A percentile compares a stretch with the other conserved stretches of the same genome.
Evolutionary conservation across 2,329 filamentous ascomycete genomes (phyloP).

Genomic region (Plectosphaerella plurivora): DNA sequence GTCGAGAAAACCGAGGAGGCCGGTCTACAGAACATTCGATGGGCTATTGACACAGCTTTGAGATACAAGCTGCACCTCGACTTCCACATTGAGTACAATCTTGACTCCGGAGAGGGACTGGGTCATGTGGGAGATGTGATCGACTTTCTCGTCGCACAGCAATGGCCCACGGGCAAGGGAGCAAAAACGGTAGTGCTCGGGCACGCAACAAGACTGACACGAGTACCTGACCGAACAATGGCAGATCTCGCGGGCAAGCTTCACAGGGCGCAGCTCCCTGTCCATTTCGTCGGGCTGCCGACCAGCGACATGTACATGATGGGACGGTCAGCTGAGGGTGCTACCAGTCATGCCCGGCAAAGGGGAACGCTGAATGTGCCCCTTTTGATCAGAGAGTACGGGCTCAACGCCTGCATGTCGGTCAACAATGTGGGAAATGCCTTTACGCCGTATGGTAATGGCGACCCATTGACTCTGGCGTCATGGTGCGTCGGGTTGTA

Average conservation of each 20-base stretch:
- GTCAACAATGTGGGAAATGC: constrained; percentile 73
- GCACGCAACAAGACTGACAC: constrained; percentile 63
- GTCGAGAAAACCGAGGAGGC: constrained; percentile 51
- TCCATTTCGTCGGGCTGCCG: constrained; percentile 65
- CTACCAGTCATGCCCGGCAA: constrained; percentile 20
- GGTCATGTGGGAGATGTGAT: constrained; percentile 52
- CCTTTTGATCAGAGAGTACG: constrained; percentile 53
- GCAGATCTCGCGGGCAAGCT: constrained; percentile 41
- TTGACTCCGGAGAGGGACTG: constrained; percentile 37
- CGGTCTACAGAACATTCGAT: constrained; percentile 55
- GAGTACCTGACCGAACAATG: constrained; percentile 48
- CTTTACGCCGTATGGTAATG: constrained; percentile 66
- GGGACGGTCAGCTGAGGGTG: constrained; percentile 31
- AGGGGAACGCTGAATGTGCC: constrained; percentile 61
- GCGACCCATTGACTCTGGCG: constrained; percentile 61
- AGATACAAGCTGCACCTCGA: constrained; percentile 53
- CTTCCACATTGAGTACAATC: constrained; percentile 68
- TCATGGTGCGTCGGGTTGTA: constrained; percentile 62
- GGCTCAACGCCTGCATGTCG: constrained; percentile 55
- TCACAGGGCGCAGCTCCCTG: constrained; percentile 41
- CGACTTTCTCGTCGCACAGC: constrained; percentile 37
- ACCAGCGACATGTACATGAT: constrained; percentile 74
- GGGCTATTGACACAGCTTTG: constrained; percentile 54
- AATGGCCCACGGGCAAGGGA: constrained; percentile 41
- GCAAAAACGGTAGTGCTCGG: constrained; percentile 54